These are phyloP conservation scores for Ceratobasidium sp. DNA, from an alignment of 1,284 basidiomycete species.

Conservation along the genomic window DNA sequence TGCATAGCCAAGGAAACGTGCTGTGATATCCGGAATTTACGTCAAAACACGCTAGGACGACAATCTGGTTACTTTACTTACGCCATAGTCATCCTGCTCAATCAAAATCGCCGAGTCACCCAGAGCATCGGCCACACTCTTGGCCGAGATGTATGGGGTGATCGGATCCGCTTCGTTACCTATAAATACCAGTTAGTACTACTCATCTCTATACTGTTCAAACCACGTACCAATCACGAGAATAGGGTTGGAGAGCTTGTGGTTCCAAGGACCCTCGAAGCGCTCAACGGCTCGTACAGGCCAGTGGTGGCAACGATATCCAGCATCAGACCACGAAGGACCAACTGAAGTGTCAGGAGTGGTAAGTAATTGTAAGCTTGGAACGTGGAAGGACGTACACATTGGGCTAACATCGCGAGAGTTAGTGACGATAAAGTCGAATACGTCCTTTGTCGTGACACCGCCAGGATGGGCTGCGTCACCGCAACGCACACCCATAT, in stretches of 20 bases:
- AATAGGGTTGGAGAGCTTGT: constrained; percentile 34
- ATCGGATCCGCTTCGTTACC: constrained; percentile 20
- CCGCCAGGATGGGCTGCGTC: too few species aligned
- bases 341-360: too few species aligned
- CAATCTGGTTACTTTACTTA: constrained; percentile 1
- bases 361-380: too few species aligned
- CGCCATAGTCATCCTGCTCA: constrained; percentile 38
- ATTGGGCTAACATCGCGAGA: too few species aligned
- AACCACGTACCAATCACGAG: constrained; percentile 34
- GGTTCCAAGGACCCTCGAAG: constrained; percentile 34
- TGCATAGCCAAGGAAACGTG: too few species aligned
- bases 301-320: constrained; percentile 35
- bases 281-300: constrained; percentile 36
- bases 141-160: constrained; percentile 32
- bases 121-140: constrained; percentile 33
- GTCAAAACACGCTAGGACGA: too few species aligned
- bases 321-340: constrained; percentile 11
- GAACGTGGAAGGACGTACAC: too few species aligned
- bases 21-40: too few species aligned
- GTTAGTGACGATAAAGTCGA: too few species aligned
- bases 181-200: background rate
- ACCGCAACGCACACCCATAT: too few species aligned
- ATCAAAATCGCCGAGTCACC: constrained; percentile 36
- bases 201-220: background rate
- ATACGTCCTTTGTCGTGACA: too few species aligned